Evolutionary conservation across 1,284 basidiomycete species (phyloP), one percentile per base, ranked within the genome.

Genomic region (Neolentinus lepideus): DNA sequence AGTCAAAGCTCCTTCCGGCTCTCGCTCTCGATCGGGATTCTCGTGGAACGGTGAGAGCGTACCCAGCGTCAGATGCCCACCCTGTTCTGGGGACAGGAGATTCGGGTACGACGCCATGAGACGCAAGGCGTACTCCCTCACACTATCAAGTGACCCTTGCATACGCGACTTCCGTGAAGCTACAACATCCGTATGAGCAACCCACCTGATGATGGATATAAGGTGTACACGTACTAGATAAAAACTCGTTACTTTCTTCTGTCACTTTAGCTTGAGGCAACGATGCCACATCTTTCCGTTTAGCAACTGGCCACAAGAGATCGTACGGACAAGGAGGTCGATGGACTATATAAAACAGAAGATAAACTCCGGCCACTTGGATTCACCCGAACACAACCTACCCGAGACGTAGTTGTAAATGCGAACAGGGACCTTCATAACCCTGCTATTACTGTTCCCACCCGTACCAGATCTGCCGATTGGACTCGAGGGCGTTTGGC

Each of bases 391-490:
- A 19, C n/a, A 50, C 14, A n/a, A 63, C 84, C 53, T 62, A 91
- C 90, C 82, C 50, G 79, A 71, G 55, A 94, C 88, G 60, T 93
- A 77, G 62, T 92, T 94, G 68, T 94, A 95, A 14, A 96, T 73
- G 36, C 93, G 76, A 55, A 97, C 86, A 0, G 94, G 93, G 0
- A 96, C 86, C 57, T 90, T 89, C 83, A 97, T 90, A 2, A 95
- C 81, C 33, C 87, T 75, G 62, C 90, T 93, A 47, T 80, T 74
- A 66, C 83, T 83, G 57, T 73, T 76, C 11, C 74, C 68, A 24
- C 75, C 75, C 1, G 71, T 68, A 12, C 65, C 66, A 2, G 70
- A 67, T n/a, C 16, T 43, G 54, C 27, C 57, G 58, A 55, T 53
- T 43, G 63, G 53, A 48, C 63, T 59, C 19, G 72, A 59, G 16